These are phyloP conservation scores for Hyphopichia homilentoma DNA, from an alignment of 805 yeast species.

Conservation along the genomic window DNA sequence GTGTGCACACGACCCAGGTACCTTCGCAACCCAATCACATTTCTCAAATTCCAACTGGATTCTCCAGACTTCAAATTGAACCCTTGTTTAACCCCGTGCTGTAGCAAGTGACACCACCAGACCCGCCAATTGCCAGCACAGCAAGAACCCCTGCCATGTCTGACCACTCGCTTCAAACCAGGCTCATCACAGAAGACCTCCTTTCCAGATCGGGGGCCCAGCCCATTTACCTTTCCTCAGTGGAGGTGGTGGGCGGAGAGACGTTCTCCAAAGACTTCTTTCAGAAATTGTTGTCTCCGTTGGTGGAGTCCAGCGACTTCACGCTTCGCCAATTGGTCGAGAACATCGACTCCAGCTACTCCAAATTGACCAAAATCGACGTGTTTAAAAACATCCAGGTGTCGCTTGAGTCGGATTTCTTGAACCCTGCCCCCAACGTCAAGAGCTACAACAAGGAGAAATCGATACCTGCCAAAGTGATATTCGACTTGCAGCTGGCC, in stretches of 20 bases:
- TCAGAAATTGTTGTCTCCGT: constrained; percentile 42
- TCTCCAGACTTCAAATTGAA: too few relatives aligned
- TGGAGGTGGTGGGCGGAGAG: constrained; percentile 42
- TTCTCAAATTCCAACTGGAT: too few relatives aligned
- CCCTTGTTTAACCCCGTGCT: too few relatives aligned
- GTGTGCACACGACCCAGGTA: too few relatives aligned
- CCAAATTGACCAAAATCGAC: constrained; percentile 39
- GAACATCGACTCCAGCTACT: constrained; percentile 26
- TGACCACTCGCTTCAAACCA: too few relatives aligned
- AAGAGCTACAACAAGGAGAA: constrained; percentile 32
- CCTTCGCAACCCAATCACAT: too few relatives aligned
- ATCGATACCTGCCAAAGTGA: constrained; percentile 45
- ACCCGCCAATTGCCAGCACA: too few relatives aligned
- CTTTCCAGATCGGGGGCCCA: constrained; percentile 26
- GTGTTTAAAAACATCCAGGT: constrained; percentile 41
- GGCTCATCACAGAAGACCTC: constrained; percentile 25
- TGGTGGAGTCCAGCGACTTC: constrained; percentile 36
- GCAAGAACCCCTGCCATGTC: too few relatives aligned
- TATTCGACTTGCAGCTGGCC: constrained; percentile 38
- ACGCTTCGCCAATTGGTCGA: constrained; percentile 41
- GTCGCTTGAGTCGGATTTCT: constrained; percentile 39
- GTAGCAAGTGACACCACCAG: too few relatives aligned
- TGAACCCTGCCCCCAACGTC: constrained; percentile 18
- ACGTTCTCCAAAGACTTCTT: constrained; percentile 45
- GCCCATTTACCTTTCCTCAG: constrained; percentile 31